phyloP scores from a whole-genome alignment of 2,329 filamentous ascomycete genomes.

The Tetracladium maxilliforme region DNA sequence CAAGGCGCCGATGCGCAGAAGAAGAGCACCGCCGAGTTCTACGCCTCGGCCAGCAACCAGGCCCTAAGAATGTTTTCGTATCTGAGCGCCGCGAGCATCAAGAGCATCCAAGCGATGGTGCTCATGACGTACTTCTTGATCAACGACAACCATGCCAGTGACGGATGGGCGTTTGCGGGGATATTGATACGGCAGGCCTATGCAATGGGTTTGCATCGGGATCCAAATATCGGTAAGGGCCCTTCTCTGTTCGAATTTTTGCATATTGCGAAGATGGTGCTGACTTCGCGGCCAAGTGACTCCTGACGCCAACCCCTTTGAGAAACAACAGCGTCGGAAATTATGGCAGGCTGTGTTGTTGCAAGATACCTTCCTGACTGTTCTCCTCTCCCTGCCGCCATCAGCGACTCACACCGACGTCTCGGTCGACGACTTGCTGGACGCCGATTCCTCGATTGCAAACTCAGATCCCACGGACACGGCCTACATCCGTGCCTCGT shows the following conservation, averaged over 20 bases:
- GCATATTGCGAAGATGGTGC: neutral
- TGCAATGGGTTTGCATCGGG: constrained; percentile 67
- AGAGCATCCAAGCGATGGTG: constrained; percentile 68
- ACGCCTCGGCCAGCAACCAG: constrained; percentile 67
- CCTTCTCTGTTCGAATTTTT: constrained; percentile 9
- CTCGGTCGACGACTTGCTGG: constrained; percentile 55
- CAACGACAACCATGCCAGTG: constrained; percentile 73
- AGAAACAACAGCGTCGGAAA: constrained; percentile 67
- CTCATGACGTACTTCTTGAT: constrained; percentile 74
- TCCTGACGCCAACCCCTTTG: constrained; percentile 50
- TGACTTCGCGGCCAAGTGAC: too few species aligned
- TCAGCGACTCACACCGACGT: constrained; percentile 71
- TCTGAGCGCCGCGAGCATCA: constrained; percentile 57
- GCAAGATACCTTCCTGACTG: constrained; percentile 70
- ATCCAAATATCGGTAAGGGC: constrained; percentile 67
- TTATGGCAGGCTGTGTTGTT: constrained; percentile 71
- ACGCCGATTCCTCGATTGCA: constrained; percentile 43
- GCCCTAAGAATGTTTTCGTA: constrained; percentile 63
- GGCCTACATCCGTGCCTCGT: constrained; percentile 54
- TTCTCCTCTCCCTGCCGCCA: constrained; percentile 63
- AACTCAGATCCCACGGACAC: constrained; percentile 49
- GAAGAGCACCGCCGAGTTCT: constrained; percentile 68
- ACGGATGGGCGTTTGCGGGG: constrained; percentile 71
- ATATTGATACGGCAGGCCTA: constrained; percentile 66
- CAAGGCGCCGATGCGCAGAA: constrained; percentile 37